Evolutionary conservation across 805 yeast species (phyloP).

Genomic region (Candida arabinofermentans): DNA sequence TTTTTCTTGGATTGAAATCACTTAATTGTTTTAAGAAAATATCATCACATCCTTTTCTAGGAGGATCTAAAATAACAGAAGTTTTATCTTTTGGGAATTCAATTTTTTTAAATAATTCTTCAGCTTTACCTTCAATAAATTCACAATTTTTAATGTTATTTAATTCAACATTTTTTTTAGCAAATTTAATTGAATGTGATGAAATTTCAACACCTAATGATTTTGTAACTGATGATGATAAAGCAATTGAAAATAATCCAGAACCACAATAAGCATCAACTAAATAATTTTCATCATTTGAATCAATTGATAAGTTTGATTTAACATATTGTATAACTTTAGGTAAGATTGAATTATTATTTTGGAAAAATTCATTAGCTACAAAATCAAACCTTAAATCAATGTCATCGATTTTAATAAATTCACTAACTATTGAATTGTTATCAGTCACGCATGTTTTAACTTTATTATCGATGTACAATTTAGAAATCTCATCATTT

Average conservation of each 20-base stretch:
- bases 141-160: constrained; percentile 76
- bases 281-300: constrained; percentile 35
- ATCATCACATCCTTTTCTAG: constrained; percentile 94
- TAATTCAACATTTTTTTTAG: constrained; percentile 70
- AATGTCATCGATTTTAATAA: constrained; percentile 36
- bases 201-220: constrained; percentile 94
- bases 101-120: constrained; percentile 74
- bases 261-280: constrained; percentile 23
- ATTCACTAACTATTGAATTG: constrained; percentile 76
- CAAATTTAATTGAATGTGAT: constrained; percentile 86
- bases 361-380: constrained; percentile 96
- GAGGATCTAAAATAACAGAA: constrained; percentile 92
- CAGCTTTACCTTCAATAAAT: constrained; percentile 91
- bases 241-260: constrained; percentile 86
- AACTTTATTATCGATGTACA: constrained; percentile 32
- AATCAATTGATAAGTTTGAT: constrained; percentile 50
- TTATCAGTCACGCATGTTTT: constrained; percentile 78
- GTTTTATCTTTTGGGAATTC: constrained; percentile 74
- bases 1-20: constrained; percentile 74
- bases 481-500: constrained; percentile 34
- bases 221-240: constrained; percentile 73
- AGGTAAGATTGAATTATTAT: constrained; percentile 88
- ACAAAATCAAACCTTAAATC: constrained; percentile 81
- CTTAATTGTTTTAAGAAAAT: constrained; percentile 82
- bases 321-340: constrained; percentile 77